Conservation (phyloP, 805 yeast species). For the Blastobotrys parvus region DNA sequence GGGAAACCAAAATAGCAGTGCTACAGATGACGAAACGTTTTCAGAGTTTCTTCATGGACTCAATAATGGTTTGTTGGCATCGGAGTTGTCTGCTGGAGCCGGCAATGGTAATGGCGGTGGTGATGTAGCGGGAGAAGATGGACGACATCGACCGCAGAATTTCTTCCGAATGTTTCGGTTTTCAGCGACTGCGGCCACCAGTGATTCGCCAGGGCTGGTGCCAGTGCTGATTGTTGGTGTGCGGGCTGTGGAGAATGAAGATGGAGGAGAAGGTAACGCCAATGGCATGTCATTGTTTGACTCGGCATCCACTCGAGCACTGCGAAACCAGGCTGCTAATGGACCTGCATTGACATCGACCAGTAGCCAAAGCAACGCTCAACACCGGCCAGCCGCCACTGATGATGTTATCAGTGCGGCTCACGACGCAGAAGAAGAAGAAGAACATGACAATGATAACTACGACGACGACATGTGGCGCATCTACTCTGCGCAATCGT, state of each 20-base stretch:
- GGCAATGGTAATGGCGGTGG: constrained; percentile 31
- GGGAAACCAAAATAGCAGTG: constrained; percentile 30
- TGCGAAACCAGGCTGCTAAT: neutral
- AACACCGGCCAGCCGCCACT: neutral
- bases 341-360: neutral
- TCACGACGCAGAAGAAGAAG: neutral
- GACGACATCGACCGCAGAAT: constrained; percentile 16
- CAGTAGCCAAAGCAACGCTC: neutral
- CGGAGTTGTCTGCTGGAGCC: constrained; percentile 27
- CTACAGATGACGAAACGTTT: constrained; percentile 37
- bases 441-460: neutral
- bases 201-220: constrained; percentile 18
- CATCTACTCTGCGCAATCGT: neutral
- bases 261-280: constrained; percentile 6
- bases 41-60: constrained; percentile 36
- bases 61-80: constrained; percentile 33
- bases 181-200: constrained; percentile 24
- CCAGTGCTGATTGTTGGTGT: constrained; percentile 46
- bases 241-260: constrained; percentile 31
- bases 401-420: neutral
- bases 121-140: constrained; percentile 26
- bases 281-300: neutral
- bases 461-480: no score
- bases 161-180: constrained; percentile 30
- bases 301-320: neutral